phyloP scores from a whole-genome alignment of 495 filamentous ascomycete species.

The Pyronema omphalodes region DNA sequence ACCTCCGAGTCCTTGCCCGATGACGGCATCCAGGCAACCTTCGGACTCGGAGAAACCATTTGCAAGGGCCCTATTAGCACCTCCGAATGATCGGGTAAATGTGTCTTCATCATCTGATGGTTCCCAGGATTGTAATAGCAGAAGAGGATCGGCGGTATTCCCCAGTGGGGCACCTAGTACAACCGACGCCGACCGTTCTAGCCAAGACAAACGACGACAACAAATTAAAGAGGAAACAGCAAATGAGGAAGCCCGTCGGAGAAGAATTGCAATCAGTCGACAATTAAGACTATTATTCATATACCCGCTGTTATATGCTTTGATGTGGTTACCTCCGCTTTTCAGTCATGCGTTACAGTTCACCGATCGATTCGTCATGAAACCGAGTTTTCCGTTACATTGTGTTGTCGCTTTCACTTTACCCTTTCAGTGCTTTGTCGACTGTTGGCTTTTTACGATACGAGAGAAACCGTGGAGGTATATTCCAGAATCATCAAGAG shows the following conservation, averaged over 20 bases:
- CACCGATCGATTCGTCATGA: slow-evolving; percentile 31
- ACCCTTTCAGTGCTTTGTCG: slow-evolving; percentile 42
- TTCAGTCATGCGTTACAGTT: slow-evolving; percentile 41
- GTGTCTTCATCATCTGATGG: background rate
- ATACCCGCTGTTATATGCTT: slow-evolving; percentile 52
- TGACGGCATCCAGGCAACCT: slow-evolving; percentile 16
- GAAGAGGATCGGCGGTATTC: slow-evolving; percentile 2
- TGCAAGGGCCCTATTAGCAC: slow-evolving; percentile 15
- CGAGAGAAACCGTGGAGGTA: slow-evolving; percentile 54
- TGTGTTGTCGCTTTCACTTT: slow-evolving; percentile 38
- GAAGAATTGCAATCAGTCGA: slow-evolving; percentile 37
- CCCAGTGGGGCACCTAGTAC: background rate
- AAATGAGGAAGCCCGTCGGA: background rate
- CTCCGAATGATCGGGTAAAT: background rate
- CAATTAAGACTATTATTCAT: slow-evolving; percentile 52
- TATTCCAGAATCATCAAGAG: slow-evolving; percentile 30
- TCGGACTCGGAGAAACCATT: slow-evolving; percentile 22
- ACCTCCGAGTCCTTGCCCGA: slow-evolving; percentile 6
- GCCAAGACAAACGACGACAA: slow-evolving; percentile 1
- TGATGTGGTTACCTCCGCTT: slow-evolving; percentile 57
- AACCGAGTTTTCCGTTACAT: slow-evolving; percentile 37
- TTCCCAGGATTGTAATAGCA: background rate
- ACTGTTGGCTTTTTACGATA: slow-evolving; percentile 45
- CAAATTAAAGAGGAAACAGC: slow-evolving; percentile 2
- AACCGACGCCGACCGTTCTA: background rate